These are phyloP conservation scores for Tarenaya hassleriana DNA, from an alignment of 345 rosid species.

Conservation along the genomic window DNA sequence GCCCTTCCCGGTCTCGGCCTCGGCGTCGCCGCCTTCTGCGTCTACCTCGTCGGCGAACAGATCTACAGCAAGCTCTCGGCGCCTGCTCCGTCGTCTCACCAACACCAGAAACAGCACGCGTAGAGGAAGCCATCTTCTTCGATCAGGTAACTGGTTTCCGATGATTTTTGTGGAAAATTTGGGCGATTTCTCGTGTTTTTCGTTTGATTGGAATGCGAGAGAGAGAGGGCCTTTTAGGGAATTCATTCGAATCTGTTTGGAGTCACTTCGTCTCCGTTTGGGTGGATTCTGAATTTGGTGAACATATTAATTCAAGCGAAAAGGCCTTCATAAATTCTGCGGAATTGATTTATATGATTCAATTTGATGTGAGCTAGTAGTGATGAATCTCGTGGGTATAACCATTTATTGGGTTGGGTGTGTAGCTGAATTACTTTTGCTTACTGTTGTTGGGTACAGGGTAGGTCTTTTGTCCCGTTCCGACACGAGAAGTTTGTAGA, in stretches of 20 bases:
- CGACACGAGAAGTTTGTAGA: too few species aligned
- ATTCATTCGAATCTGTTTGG: neutral
- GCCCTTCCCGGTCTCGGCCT: constrained; percentile 87
- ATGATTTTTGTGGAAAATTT: constrained; percentile 8
- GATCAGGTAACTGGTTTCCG: constrained; percentile 5
- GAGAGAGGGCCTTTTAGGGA: neutral
- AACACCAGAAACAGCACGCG: constrained; percentile 31
- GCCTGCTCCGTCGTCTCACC: constrained; percentile 51
- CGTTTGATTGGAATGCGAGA: neutral
- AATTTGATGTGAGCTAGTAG: too few species aligned
- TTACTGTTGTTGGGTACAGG: constrained; percentile 4
- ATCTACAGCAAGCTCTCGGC: constrained; percentile 54
- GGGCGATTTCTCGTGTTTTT: neutral
- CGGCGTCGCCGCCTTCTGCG: constrained; percentile 81
- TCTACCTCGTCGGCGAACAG: constrained; percentile 88
- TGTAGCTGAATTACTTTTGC: neutral
- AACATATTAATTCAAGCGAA: too few species aligned
- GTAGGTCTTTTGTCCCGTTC: neutral
- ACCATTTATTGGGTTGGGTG: neutral
- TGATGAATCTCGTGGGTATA: neutral
- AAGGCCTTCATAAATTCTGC: too few species aligned
- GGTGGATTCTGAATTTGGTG: neutral
- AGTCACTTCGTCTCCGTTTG: neutral
- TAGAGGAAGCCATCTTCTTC: neutral
- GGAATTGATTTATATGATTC: too few species aligned